phyloP scores from a whole-genome alignment of 305 asterid genomes.

The Fraxinus dipetala region DNA sequence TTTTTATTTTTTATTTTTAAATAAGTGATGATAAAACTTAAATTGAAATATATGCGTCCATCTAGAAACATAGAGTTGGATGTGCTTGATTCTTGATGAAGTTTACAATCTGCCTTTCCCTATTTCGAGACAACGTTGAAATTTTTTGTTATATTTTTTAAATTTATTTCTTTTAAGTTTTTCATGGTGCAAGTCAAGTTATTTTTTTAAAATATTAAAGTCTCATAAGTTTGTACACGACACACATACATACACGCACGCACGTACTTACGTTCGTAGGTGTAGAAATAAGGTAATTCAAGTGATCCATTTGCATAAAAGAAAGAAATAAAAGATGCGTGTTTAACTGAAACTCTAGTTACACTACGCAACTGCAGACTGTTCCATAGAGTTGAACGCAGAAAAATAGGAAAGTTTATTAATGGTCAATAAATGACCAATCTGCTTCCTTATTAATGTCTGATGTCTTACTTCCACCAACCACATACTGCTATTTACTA shows the following conservation, averaged over 20 bases:
- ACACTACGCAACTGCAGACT: neutral
- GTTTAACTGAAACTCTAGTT: neutral
- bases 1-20: no score
- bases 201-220: no score
- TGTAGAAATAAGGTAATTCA: no score
- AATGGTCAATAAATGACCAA: neutral
- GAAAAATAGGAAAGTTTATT: neutral
- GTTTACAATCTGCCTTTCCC: neutral
- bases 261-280: neutral
- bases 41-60: neutral
- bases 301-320: neutral
- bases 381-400: neutral
- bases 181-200: neutral
- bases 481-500: neutral
- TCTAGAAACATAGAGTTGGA: neutral
- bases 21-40: no score
- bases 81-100: neutral
- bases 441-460: neutral
- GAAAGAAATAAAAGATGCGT: neutral
- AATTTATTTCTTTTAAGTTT: neutral
- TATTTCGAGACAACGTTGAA: neutral
- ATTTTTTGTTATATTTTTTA: no score
- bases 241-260: neutral
- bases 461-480: neutral
- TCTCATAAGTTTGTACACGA: neutral